A percentile compares a stretch with the other conserved stretches of the same genome.
Evolutionary conservation across 192 early-diverging fungal species (phyloP).

Genomic region (Coemansia sp.): DNA sequence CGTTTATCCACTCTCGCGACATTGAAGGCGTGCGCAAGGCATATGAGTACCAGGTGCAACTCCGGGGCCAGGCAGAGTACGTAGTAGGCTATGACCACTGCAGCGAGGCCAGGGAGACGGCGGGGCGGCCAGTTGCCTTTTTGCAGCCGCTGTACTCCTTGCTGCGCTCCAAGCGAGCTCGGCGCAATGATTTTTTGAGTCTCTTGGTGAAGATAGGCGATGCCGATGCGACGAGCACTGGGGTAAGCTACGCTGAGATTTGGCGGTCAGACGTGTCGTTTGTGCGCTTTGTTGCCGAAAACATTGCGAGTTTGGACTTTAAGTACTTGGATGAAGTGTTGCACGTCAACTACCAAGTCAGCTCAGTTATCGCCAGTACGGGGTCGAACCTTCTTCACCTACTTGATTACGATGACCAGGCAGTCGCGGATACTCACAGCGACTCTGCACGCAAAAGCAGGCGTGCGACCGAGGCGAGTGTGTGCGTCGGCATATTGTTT

Average conservation of each 20-base stretch:
- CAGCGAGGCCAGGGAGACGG: slow-evolving; percentile 22
- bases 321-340: slow-evolving; percentile 81
- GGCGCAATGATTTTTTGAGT: slow-evolving; percentile 72
- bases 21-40: slow-evolving; percentile 72
- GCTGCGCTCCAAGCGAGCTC: slow-evolving; percentile 61
- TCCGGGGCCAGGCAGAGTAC: slow-evolving; percentile 23
- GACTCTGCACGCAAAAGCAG: slow-evolving; percentile 9
- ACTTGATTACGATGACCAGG: slow-evolving; percentile 22
- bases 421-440: neutral
- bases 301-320: slow-evolving; percentile 76
- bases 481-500: slow-evolving; percentile 64
- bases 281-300: slow-evolving; percentile 79
- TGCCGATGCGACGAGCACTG: slow-evolving; percentile 43
- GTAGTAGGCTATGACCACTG: slow-evolving; percentile 49
- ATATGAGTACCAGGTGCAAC: slow-evolving; percentile 69
- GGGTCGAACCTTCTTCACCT: slow-evolving; percentile 62
- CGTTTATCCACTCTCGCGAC: slow-evolving; percentile 82
- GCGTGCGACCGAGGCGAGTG: slow-evolving; percentile 55
- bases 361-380: slow-evolving; percentile 69
- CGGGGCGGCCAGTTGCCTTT: slow-evolving; percentile 54
- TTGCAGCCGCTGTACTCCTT: slow-evolving; percentile 69
- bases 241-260: neutral
- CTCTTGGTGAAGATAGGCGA: slow-evolving; percentile 71
- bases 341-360: slow-evolving; percentile 68
- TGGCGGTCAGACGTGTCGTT: slow-evolving; percentile 57